Evolutionary conservation across 805 yeast genomes (phyloP).

Genomic region (Ogataea zsoltii): DNA sequence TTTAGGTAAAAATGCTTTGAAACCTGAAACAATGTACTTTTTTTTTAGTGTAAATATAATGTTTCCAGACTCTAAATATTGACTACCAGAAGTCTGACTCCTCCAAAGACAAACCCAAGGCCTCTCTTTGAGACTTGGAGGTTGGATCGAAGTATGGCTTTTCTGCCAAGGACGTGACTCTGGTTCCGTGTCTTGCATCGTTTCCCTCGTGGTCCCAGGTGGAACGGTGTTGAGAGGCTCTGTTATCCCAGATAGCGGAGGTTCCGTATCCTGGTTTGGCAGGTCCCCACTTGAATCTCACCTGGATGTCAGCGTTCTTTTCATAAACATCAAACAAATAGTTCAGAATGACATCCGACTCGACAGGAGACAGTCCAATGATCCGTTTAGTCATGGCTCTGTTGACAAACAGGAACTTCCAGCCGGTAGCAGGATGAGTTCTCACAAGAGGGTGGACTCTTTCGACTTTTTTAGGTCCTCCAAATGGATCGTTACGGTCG

Average conservation of each 20-base stretch:
- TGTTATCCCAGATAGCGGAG: conserved; percentile 51
- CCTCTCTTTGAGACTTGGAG: conserved; percentile 52
- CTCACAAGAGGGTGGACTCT: conserved; percentile 60
- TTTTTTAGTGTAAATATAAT: too few species aligned
- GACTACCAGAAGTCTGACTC: conserved; percentile 5
- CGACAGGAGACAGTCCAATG: conserved; percentile 51
- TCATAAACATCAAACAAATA: conserved; percentile 46
- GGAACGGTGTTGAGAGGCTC: conserved; percentile 45
- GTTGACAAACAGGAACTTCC: conserved; percentile 57
- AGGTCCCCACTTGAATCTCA: conserved; percentile 47
- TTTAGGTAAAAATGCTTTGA: too few species aligned
- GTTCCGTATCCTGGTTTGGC: conserved; percentile 40
- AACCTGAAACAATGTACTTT: too few species aligned
- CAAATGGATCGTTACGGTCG: conserved; percentile 42
- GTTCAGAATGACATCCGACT: conserved; percentile 46
- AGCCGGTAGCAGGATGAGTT: conserved; percentile 66
- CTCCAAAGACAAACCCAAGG: conserved; percentile 39
- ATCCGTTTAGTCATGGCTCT: conserved; percentile 50
- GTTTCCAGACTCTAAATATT: background rate
- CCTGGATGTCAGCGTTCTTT: conserved; percentile 53
- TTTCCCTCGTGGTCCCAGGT: conserved; percentile 41
- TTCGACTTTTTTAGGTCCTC: conserved; percentile 45
- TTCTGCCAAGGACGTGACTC: conserved; percentile 54
- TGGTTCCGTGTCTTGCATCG: conserved; percentile 49
- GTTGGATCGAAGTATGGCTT: conserved; percentile 48